Base-by-base conservation (phyloP, 2,329 filamentous ascomycete genomes). In the Fusarium sambucinum region DNA sequence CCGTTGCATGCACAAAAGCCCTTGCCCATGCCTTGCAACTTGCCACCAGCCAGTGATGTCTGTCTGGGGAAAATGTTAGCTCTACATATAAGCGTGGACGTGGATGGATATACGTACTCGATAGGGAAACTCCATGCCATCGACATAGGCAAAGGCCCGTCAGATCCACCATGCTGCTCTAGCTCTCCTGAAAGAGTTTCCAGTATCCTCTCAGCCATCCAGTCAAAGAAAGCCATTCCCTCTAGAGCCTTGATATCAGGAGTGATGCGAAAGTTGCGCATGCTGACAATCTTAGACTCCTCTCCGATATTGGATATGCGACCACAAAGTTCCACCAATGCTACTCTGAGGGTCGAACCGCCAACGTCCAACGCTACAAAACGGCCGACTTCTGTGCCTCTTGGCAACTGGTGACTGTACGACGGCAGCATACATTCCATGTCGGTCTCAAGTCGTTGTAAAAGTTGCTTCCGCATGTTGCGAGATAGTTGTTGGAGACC, bases 61-160 rank as follows among this genome's bases (percentile, higher is more conserved):
- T 91, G 89, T 68, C 88, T 90, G 4, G 21, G 3, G 38, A 2
- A 53, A 55, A n/a, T n/a, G 71, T 78, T 62, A 79, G 75, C 25
- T 47, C 64, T 45, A 25, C 27, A 63, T 35, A 46, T 21, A 50
- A 30, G 32, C 29, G 51, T 14, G 27, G 19, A 16, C 51, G 38
- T 21, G 21, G 40, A 30, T n/a, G 21, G 41, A 32, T n/a, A 37
- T 44, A 40, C 46, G 29, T 30, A 81, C 87, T 91, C 86, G 44
- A 91, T 87, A 27, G 89, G 89, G 70, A 92, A 92, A 60, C 89
- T 91, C 88, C 89, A 91, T 8, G 89, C 87, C 63, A 91, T 76
- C 2, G 88, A 88, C 79, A 90, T 81, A 11, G 84, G 84, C 52
- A 91, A 78, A 29, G 85, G 82, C 3, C 80, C 76, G 25, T 80